Conservation (phyloP, 257 asterid species). For the Salvia hispanica region DNA sequence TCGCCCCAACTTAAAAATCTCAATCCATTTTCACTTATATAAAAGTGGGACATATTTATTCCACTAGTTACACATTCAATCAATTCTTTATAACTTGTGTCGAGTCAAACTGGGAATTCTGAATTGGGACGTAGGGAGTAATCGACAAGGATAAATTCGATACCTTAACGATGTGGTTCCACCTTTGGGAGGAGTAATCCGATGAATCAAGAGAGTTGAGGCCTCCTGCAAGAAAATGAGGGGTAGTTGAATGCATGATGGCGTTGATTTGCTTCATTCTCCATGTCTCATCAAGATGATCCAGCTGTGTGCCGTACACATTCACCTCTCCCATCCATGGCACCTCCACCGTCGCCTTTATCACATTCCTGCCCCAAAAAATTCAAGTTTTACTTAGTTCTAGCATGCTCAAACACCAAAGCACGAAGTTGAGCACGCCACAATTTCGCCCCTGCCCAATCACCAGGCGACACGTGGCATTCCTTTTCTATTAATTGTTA, state of each 20-base stretch:
- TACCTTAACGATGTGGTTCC: constrained; percentile 89
- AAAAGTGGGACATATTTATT: too few species aligned
- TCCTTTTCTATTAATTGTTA: too few species aligned
- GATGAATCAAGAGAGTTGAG: constrained; percentile 85
- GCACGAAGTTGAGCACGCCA: too few species aligned
- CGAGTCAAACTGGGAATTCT: too few species aligned
- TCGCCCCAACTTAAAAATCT: too few species aligned
- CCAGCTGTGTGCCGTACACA: constrained; percentile 85
- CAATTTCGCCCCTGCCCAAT: too few species aligned
- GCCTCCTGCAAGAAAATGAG: constrained; percentile 84
- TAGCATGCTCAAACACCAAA: too few species aligned
- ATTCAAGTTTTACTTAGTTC: too few species aligned
- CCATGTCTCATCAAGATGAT: constrained; percentile 86
- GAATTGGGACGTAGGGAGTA: not conserved
- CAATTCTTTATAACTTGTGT: too few species aligned
- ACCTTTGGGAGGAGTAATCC: constrained; percentile 81
- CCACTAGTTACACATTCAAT: too few species aligned
- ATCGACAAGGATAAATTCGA: not conserved
- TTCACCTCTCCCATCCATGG: constrained; percentile 80
- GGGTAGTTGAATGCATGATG: constrained; percentile 66
- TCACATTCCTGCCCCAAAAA: constrained; percentile 63
- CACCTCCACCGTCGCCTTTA: constrained; percentile 79
- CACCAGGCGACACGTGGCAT: too few species aligned
- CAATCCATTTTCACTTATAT: too few species aligned
- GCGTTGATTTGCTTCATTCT: constrained; percentile 80